Evolutionary conservation across 768 basidiomycete genomes (phyloP).

Genomic region (Tephrocybe sp.): DNA sequence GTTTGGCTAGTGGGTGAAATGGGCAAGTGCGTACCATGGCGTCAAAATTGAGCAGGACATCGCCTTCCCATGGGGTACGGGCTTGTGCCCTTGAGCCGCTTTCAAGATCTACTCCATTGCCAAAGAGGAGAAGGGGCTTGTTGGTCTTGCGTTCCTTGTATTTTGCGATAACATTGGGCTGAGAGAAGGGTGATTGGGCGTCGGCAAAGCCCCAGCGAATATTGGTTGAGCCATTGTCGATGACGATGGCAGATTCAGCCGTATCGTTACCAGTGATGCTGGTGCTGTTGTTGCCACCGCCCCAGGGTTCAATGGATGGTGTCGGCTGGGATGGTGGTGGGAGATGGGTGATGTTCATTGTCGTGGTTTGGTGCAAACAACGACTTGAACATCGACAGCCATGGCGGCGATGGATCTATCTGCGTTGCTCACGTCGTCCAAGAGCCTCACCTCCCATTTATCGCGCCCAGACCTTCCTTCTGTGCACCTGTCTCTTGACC

Average conservation of each 20-base stretch:
- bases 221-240: slow-evolving; percentile 86
- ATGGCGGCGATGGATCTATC: slow-evolving; percentile 54
- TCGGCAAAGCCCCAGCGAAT: slow-evolving; percentile 84
- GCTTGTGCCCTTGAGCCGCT: slow-evolving; percentile 77
- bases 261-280: too few relatives aligned
- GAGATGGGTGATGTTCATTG: slow-evolving; percentile 16
- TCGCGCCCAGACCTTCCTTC: slow-evolving; percentile 80
- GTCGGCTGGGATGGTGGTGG: slow-evolving; percentile 16
- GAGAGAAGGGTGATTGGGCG: slow-evolving; percentile 51
- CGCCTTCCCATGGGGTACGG: slow-evolving; percentile 90
- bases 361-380: too few relatives aligned
- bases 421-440: slow-evolving; percentile 67
- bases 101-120: slow-evolving; percentile 84
- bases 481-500: slow-evolving; percentile 87
- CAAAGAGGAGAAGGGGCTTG: slow-evolving; percentile 81
- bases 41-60: slow-evolving; percentile 88
- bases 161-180: slow-evolving; percentile 74
- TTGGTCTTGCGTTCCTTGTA: slow-evolving; percentile 89
- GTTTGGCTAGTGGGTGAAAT: slow-evolving; percentile 14
- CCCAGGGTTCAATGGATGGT: slow-evolving; percentile 44
- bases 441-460: slow-evolving; percentile 73
- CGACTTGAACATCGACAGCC: background rate
- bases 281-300: slow-evolving; percentile 42
- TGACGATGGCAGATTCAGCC: slow-evolving; percentile 82
- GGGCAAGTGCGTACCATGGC: slow-evolving; percentile 66